Evolutionary conservation across 2,329 filamentous ascomycete species (phyloP), one percentile per base, ranked within the genome.

Genomic region (Epichloe festucae): DNA sequence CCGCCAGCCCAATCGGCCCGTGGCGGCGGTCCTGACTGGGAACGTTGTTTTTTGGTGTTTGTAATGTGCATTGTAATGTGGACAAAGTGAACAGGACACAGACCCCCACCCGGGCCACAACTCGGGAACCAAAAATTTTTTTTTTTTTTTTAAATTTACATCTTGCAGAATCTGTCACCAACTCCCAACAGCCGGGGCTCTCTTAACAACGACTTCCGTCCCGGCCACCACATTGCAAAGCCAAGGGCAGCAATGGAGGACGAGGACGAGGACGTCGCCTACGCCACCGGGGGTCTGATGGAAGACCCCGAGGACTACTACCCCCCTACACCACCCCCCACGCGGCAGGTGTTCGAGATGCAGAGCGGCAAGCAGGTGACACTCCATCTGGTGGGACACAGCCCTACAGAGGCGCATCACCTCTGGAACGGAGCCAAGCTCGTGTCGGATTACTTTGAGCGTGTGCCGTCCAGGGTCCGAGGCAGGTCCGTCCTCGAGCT

Each of bases 371-470:
- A 80, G 56, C 71, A 73, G 31, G 71, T 94, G 57, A 79, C 73
- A 48, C 77, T 95, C 56, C 81, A 87, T 60, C 79, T 96, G 70
- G 87, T 95, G 44, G 90, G 90, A 54, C 83, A 87, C 67, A 91
- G 87, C 72, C 87, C 89, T 23, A 78, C 94, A 14, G 95, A 94
- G 79, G 90, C 88, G 15, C 88, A 96, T 67, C 78, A 87, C 57
- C 77, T 96, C 34, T 97, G 91, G 91, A 94, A 96, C 67, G 90
- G 88, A 54, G 84, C 85, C 54, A 84, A 87, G 55, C 81, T 87
- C 40, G 77, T 91, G 47, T 81, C 89, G 15, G 74, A 81, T 58
- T 89, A 89, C 68, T 81, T 96, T 53, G 88, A 95, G 68, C 70
- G 78, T 42, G 73, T 81, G 56, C 76, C 81, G n/a, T 61, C 67